Evolutionary conservation across 2,329 filamentous ascomycete species (phyloP).

Genomic region (Emergomyces orientalis): DNA sequence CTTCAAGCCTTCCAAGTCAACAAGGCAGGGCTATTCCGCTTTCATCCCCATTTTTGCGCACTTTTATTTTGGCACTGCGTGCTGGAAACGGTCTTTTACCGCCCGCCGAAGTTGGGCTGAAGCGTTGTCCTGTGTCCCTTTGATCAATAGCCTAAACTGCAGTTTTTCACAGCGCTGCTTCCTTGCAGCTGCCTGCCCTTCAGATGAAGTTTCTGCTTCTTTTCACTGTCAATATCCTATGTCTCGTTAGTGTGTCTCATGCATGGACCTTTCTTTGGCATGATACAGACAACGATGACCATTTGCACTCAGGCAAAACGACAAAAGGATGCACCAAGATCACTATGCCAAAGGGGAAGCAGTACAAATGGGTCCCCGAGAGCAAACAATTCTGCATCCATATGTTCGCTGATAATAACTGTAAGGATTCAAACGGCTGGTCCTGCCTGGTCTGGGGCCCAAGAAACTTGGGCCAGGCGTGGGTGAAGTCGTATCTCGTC

Average conservation of each 20-base stretch:
- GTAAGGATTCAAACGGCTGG: slow-evolving; percentile 10
- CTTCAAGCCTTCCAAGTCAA: not conserved
- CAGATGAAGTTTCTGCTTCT: slow-evolving; percentile 3
- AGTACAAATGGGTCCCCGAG: slow-evolving; percentile 12
- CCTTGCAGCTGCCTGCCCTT: not conserved
- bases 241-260: not conserved
- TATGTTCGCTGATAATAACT: slow-evolving; percentile 9
- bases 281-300: slow-evolving; percentile 1
- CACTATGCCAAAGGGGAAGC: slow-evolving; percentile 7
- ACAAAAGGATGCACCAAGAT: slow-evolving; percentile 7
- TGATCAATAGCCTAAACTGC: not conserved
- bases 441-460: slow-evolving; percentile 10
- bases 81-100: not conserved
- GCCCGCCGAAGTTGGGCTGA: not conserved
- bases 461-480: slow-evolving; percentile 5
- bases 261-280: slow-evolving; percentile 11
- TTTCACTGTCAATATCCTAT: not conserved
- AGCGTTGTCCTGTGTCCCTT: not conserved
- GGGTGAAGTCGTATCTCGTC: slow-evolving; percentile 6
- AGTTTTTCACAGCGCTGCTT: not conserved
- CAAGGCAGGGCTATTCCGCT: not conserved
- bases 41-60: not conserved
- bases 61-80: not conserved
- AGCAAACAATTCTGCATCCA: slow-evolving; percentile 5
- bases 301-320: slow-evolving; percentile 5